Evolutionary conservation across 2,329 filamentous ascomycete genomes (phyloP), one percentile per base, ranked within the genome.

Genomic region (Volutella citrinella): DNA sequence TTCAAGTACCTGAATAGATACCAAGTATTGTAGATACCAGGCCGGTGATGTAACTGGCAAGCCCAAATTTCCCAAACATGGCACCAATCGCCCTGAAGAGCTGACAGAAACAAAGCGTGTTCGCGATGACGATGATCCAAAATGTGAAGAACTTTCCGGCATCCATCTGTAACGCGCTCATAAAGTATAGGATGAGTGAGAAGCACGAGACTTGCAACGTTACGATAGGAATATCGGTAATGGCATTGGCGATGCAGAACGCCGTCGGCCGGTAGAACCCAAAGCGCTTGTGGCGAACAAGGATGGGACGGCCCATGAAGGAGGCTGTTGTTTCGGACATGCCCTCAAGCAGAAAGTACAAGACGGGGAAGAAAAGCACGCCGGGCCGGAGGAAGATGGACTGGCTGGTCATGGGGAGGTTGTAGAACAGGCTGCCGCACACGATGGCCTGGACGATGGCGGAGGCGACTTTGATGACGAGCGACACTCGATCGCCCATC

Each of bases 71-170:
- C 3, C 73, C 76, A 5, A 75, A 81, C 19, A 83, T 61, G 1
- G 79, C 70, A 2, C 80, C 82, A 40, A 85, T 76, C 65, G 81
- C 78, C 5, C 82, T 72, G 55, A 83, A 85, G 18, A 85, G 59
- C 6, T 79, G 68, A 0, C 78, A 82, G 38, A 84, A 68, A 37
- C 71, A 74, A 20, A 85, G 68, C 0, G 79, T 81, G 3, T 65
- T 77, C n/a, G 46, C 44, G 24, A 53, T 80, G 31, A 82, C 72
- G 48, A 84, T 76, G 11, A 84, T 64, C 56, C 80, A 66, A 56
- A 78, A 81, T 46, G 81, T 82, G 52, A 75, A 83, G 60, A 84
- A 84, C 41, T 46, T 45, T 3, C 49, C 55, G 1, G 46, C 49
- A 20, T 55, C 48, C 7, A 40, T 32, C 29, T 56, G 48, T 27